Evolutionary conservation across 257 asterid species (phyloP).

Genomic region (Parsonsia alboflavescens): DNA sequence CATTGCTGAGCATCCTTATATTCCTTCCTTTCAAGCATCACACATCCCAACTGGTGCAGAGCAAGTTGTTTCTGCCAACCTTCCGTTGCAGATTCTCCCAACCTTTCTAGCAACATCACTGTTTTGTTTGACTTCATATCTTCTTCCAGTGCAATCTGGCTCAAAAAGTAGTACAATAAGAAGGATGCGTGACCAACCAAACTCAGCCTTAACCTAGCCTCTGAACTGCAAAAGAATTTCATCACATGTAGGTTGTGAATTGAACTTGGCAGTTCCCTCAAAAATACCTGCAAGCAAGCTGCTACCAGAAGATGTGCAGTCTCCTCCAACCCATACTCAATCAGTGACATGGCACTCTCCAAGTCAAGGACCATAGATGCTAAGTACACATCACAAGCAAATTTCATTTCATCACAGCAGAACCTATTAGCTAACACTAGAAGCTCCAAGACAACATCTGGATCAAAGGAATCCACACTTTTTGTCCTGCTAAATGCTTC

Average conservation of each 20-base stretch:
- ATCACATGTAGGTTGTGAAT: constrained; percentile 55
- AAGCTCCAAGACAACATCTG: constrained; percentile 63
- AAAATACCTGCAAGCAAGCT: constrained; percentile 85
- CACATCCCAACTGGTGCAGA: constrained; percentile 86
- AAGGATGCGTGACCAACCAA: constrained; percentile 77
- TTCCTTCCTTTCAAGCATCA: constrained; percentile 85
- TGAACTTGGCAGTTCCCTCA: constrained; percentile 77
- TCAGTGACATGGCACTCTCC: constrained; percentile 55
- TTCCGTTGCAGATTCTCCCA: constrained; percentile 71
- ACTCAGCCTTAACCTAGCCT: constrained; percentile 54
- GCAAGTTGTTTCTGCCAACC: constrained; percentile 81
- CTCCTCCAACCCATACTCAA: constrained; percentile 82
- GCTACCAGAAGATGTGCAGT: constrained; percentile 79
- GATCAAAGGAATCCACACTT: constrained; percentile 55
- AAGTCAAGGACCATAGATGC: constrained; percentile 64
- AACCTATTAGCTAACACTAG: constrained; percentile 65
- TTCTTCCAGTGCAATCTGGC: constrained; percentile 81
- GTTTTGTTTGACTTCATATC: constrained; percentile 74
- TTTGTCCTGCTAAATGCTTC: constrained; percentile 68
- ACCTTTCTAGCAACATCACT: constrained; percentile 76
- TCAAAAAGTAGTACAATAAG: constrained; percentile 62
- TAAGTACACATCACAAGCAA: constrained; percentile 64
- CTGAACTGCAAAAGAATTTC: constrained; percentile 60
- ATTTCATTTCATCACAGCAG: constrained; percentile 83
- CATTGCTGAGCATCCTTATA: constrained; percentile 89